Base-by-base conservation (phyloP, 2,329 filamentous ascomycete species). In the Mollisiaceae sp. region DNA sequence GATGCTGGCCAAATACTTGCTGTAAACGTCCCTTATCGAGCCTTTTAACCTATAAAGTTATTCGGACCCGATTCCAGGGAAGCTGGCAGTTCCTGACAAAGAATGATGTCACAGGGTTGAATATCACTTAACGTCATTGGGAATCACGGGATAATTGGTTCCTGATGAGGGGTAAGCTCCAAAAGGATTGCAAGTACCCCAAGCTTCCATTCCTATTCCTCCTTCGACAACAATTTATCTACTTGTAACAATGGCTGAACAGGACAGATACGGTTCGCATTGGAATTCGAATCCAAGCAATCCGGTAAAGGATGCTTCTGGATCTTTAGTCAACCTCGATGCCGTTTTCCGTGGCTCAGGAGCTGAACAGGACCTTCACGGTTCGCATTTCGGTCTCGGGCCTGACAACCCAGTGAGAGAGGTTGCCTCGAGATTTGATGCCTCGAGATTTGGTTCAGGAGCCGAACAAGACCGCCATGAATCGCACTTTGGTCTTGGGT, bases 211-310 rank as follows among this genome's bases (percentile, higher is more conserved):
- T 35, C 22, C 24, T 18, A 1, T 18, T 35, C 50, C 18, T 27
- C 50, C 15, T 32, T 54, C 22, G 8, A 20, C n/a, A 4, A 6
- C 55, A 58, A 20, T 18, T n/a, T 35, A 43, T 45, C 15, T 32
- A 32, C 27, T 32, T 6, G 18, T 15, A 24, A 50, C 32, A n/a
- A 60, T 60, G 47, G 24, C 63, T 43, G 63, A 65, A 50, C 63
- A 65, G 36, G 63, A 65, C 24, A 54, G 14, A 54, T 54, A 54
- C 24, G 50, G 50, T 35, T 54, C 50, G 15, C 50, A 54, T 54
- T 35, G 22, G 24, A 54, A 54, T n/a, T 54, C 50, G 18, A 54
- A 54, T n/a, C 24, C 50, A 32, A 54, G 24, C 22, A 54, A 54
- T 54, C 50, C 50, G 11, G 50, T 54, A 5, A 54, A 54, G 27